Evolutionary conservation across 2,329 filamentous ascomycete genomes (phyloP), one percentile per base, ranked within the genome.

Genomic region (Cladosporium sp.): DNA sequence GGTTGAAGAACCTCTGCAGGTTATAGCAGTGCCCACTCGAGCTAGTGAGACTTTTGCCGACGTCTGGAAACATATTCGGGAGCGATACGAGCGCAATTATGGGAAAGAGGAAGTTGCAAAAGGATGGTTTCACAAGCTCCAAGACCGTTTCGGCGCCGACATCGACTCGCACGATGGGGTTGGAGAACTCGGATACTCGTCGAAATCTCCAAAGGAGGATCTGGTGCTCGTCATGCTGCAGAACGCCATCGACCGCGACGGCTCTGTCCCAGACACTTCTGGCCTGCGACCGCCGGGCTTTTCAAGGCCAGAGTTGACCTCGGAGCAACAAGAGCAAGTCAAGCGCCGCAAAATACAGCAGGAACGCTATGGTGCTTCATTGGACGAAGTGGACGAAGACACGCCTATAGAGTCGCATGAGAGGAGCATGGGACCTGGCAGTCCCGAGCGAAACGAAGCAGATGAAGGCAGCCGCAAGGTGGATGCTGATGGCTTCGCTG

Each of bases 111-210:
- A 52, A 18, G 42, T 52, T n/a, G 42, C 33, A 11, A 40, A 42
- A 41, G 52, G 52, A 33, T 54, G 46, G 44, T 49, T 54, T 18
- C 41, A 54, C 46, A 48, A 49, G 40, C 44, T 54, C 3, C 44
- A 54, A 19, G 44, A 40, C 31, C 46, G 41, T 40, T 37, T 35
- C 34, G 44, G 46, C 28, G 44, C 46, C 28, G 52, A 43, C 34
- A 49, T 54, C 32, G 52, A 54, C 45, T 43, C 41, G 5, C 44
- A 43, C 32, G 52, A 54, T 43, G 35, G 41, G 10, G 52, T 54
- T 16, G 52, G 52, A 19, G 46, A 42, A 28, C 41, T 54, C 32
- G 49, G 49, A 22, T 54, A 54, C 28, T 38, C 31, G 19, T 31
- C 33, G 11, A 37, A 41, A 9, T 31, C 46, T 18, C 44, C 52